phyloP scores from a whole-genome alignment of 202 grass and related monocot genomes.

The Carex sylvatica region DNA sequence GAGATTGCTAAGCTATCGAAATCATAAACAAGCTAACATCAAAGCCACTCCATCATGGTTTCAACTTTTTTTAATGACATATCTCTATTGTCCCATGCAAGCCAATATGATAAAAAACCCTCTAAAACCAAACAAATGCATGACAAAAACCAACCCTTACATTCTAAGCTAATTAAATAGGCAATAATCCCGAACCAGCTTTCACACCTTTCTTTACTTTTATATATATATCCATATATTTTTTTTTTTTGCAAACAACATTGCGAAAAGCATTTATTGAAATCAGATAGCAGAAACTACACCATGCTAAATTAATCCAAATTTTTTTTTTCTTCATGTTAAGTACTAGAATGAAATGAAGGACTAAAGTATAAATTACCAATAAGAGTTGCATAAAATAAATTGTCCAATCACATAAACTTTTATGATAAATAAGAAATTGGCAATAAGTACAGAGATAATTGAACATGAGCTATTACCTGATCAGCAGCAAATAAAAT shows the following conservation, averaged over 20 bases:
- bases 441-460: conserved; percentile 23
- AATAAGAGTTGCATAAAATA: background rate
- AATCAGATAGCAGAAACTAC: background rate
- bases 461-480: conserved; percentile 24
- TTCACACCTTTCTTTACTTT: background rate
- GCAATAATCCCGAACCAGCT: background rate
- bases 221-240: background rate
- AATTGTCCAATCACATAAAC: background rate
- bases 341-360: background rate
- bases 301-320: background rate
- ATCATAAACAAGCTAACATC: background rate
- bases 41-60: too few relatives aligned
- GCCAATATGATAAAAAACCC: background rate
- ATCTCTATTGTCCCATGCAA: background rate
- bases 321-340: background rate
- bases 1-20: background rate
- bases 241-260: background rate
- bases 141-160: background rate
- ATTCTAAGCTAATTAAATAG: background rate
- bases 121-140: background rate
- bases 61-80: background rate
- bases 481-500: conserved; percentile 75
- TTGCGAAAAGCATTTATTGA: background rate
- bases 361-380: background rate
- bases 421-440: background rate